Evolutionary conservation across 495 filamentous ascomycete species (phyloP), one percentile per base, ranked within the genome.

Genomic region (Penicillium salamii): DNA sequence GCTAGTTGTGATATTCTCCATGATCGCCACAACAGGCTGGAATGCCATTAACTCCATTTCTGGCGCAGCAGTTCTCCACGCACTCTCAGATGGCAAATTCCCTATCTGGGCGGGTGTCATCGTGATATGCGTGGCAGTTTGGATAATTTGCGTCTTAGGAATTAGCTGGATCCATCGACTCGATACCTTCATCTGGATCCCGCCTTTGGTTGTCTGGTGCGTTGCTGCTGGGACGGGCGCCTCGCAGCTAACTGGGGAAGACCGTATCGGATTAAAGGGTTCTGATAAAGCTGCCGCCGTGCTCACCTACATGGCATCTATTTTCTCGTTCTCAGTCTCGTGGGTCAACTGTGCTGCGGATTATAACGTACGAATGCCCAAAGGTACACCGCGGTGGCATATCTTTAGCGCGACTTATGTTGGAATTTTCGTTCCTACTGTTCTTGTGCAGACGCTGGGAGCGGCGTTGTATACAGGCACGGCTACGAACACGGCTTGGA

Each of bases 311-410:
- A 79, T 78, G 19, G 78, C 82, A 0, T 76, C 76, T 3, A 75
- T 87, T 7, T 85, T 75, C 38, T 81, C 82, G 5, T 87, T 87
- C 50, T 80, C 80, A 0, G 81, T 81, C 0, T 83, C 81, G 0
- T 87, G 84, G 83, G 76, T 79, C 2, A 74, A 73, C 3, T 84
- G 80, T 53, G 82, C 84, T 1, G 80, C 84, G 7, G 84, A 88
- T 53, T 87, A 86, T 60, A 84, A 81, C 21, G 82, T 85, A 7
- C 87, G 87, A 53, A 83, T 85, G 55, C 82, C 83, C 1, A 62
- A 65, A 1, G 62, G 60, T 18, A 71, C 72, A 15, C 70, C 77
- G n/a, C 70, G 76, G 5, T 60, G 42, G 19, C 72, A 74, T 3
- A 69, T 87, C 29, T 89, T 87, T 66, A 42, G 79, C 34, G 81